phyloP scores from a whole-genome alignment of 805 yeast genomes.

The Metschnikowia picachoensis region DNA sequence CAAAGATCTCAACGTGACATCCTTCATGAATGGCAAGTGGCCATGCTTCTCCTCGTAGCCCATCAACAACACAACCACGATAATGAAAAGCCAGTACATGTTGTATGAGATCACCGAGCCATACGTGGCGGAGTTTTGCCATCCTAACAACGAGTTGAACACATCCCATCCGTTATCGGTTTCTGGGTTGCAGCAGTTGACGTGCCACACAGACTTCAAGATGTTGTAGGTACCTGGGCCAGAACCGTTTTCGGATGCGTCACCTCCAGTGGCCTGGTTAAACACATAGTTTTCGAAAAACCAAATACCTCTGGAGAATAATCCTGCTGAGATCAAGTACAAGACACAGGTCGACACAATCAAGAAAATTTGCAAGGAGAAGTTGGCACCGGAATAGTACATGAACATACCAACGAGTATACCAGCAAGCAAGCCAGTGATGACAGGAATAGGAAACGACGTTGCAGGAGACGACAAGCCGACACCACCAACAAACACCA shows the following conservation, averaged over 20 bases:
- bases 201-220: conserved; percentile 82
- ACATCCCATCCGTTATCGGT: conserved; percentile 92
- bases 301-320: conserved; percentile 94
- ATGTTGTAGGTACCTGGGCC: conserved; percentile 96
- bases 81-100: conserved; percentile 77
- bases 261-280: conserved; percentile 78
- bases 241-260: conserved; percentile 85
- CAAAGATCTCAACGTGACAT: conserved; percentile 42
- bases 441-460: conserved; percentile 89
- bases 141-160: conserved; percentile 89
- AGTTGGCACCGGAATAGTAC: conserved; percentile 77
- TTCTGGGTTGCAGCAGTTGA: conserved; percentile 95
- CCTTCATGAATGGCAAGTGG: conserved; percentile 62
- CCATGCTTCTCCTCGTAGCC: conserved; percentile 81
- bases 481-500: conserved; percentile 45
- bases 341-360: conserved; percentile 83
- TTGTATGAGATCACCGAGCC: conserved; percentile 90
- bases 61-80: conserved; percentile 55
- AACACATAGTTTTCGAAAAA: conserved; percentile 69
- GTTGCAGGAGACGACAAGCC: conserved; percentile 27
- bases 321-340: conserved; percentile 86
- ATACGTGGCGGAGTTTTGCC: conserved; percentile 96
- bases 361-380: conserved; percentile 82
- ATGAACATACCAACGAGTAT: conserved; percentile 60
- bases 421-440: conserved; percentile 84